Evolutionary conservation across 1,284 basidiomycete genomes (phyloP), one percentile per base, ranked within the genome.

Genomic region (Singerocomus rubriflavus): DNA sequence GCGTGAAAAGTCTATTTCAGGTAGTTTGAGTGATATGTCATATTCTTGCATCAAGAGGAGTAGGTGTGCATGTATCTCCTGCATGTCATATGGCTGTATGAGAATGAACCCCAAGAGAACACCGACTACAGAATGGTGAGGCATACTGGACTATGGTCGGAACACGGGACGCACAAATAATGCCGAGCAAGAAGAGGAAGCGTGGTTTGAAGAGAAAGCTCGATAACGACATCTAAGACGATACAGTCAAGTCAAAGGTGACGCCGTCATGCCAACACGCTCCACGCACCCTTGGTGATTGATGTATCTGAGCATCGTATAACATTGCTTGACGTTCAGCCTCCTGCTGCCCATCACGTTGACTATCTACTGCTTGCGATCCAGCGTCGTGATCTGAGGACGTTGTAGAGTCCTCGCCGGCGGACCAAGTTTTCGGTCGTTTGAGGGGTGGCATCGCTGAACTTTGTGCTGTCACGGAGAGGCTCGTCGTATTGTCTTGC

Each of bases 1-100:
- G 6, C 77, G 74, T 9, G 84, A 78, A 50, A 87, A 72, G 63
- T 85, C 84, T 32, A 87, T 68, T 46, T 77, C 82, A 4, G 81
- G 79, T 9, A 85, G 62, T 49, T 77, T 74, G 9, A 82, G 65
- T n/a, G 76, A 76, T 44, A 83, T 66, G 41, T 80, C 80, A 52
- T 85, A 78, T 61, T 80, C 73, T 51, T 78, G 77, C 62, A 85
- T 73, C 27, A 80, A 64, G n/a, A 85, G 59, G 9, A 73, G 62
- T 35, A 83, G 65, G 41, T 78, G 75, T 2, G 73, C 67, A 32
- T 82, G 81, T 50, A 82, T 73, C 46, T 76, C 75, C 46, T 81
- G 78, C 11, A 88, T 74, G 62, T 84, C 80, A 52, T 74, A 67
- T 5, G 81, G 82, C 54, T 85, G 78, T 41, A 87, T 76, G 52